A percentile compares a stretch with the other conserved stretches of the same genome.
Conservation (phyloP, 805 yeast species). For the Alloascoidea hylecoeti region DNA sequence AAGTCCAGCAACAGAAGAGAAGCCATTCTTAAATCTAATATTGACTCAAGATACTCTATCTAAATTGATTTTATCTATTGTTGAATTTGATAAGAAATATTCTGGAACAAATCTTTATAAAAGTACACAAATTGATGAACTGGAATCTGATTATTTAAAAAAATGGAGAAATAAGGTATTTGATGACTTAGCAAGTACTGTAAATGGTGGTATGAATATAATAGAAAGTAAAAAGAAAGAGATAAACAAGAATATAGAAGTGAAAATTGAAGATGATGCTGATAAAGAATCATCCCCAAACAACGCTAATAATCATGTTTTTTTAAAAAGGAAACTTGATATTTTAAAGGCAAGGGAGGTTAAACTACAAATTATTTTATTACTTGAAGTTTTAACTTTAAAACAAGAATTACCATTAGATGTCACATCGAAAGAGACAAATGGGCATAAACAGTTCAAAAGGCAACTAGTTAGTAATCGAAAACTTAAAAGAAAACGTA, state of each 20-base stretch:
- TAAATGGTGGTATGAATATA: no score
- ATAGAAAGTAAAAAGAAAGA: no score
- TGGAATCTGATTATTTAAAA: not conserved
- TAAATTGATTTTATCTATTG: not conserved
- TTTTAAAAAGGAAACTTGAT: not conserved
- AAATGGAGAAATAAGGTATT: not conserved
- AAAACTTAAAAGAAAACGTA: not conserved
- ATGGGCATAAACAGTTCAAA: no score
- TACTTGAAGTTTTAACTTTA: not conserved
- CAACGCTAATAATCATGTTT: not conserved
- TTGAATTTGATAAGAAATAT: conserved; percentile 1
- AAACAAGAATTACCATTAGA: not conserved
- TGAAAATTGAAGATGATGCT: not conserved
- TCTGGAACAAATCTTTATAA: not conserved
- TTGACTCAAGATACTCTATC: not conserved
- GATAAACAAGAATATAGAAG: not conserved
- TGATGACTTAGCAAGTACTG: not conserved
- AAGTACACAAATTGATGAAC: no score
- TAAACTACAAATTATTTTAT: not conserved
- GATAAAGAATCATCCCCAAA: not conserved
- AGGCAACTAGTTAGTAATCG: not conserved
- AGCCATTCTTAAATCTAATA: not conserved
- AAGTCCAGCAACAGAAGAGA: not conserved
- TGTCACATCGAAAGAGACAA: not conserved
- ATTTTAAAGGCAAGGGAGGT: not conserved